These are phyloP conservation scores for Melocanna baccifera DNA, from an alignment of 176 grass and related monocot genomes.

Conservation along the genomic window DNA sequence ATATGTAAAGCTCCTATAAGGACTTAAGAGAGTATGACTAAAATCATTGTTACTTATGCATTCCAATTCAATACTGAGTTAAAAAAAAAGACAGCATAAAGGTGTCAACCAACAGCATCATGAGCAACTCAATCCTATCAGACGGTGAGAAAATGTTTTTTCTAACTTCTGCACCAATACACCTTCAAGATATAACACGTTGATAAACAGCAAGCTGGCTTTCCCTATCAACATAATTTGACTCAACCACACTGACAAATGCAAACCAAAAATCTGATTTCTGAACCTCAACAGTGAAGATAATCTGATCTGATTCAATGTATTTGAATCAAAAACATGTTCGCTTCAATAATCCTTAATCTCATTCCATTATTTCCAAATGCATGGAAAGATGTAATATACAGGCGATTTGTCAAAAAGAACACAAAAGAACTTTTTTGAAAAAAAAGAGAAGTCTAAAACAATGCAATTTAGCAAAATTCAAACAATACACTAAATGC, in stretches of 20 bases:
- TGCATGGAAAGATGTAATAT: neutral
- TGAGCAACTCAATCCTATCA: neutral
- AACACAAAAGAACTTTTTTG: neutral
- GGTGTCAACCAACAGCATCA: neutral
- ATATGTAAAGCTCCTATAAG: conserved; percentile 3
- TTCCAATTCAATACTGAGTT: neutral
- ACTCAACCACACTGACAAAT: neutral
- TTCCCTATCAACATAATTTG: neutral
- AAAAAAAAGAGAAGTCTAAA: neutral
- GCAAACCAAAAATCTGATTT: neutral
- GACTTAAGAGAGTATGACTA: neutral
- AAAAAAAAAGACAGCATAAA: neutral
- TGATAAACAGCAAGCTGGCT: neutral
- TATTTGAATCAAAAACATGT: neutral
- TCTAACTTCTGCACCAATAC: neutral
- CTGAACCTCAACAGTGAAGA: neutral
- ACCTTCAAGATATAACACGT: neutral
- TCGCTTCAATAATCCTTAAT: neutral
- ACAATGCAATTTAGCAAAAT: neutral
- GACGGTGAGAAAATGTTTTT: neutral
- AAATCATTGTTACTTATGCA: neutral
- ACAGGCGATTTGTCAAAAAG: neutral
- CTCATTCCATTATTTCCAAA: neutral
- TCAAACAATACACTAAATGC: conserved; percentile 6
- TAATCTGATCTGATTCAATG: conserved; percentile 1